Percentiles rank a stretch among this genome's conserved stretches.
phyloP scores from a whole-genome alignment of 1,139 yeast genomes.

The Zygosaccharomyces pseudobailii region DNA sequence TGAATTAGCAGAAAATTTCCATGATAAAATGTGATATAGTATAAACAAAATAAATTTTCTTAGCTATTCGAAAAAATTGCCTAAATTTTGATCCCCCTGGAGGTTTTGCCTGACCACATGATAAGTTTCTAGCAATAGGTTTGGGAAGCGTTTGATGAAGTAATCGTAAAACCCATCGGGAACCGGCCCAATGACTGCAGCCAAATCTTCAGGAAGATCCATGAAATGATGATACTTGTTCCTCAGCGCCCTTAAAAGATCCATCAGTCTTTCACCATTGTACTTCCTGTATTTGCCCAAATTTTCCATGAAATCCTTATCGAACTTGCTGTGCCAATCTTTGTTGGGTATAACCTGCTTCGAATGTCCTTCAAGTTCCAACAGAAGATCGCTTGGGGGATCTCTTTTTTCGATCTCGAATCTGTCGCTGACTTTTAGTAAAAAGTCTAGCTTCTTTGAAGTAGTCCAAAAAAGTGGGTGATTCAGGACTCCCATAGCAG shows the following conservation, averaged over 20 bases:
- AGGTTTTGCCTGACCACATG: constrained; percentile 55
- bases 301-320: constrained; percentile 66
- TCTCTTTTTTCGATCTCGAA: constrained; percentile 85
- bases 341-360: constrained; percentile 49
- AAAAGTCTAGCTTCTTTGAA: constrained; percentile 73
- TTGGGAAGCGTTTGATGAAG: constrained; percentile 72
- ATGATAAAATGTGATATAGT: no score
- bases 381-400: constrained; percentile 68
- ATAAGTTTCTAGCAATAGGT: constrained; percentile 70
- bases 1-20: no score
- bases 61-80: constrained; percentile 44
- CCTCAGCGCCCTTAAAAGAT: constrained; percentile 79
- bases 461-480: constrained; percentile 89
- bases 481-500: constrained; percentile 57
- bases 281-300: constrained; percentile 89
- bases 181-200: constrained; percentile 61
- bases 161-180: constrained; percentile 82
- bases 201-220: constrained; percentile 70
- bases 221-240: constrained; percentile 92
- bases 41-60: background rate
- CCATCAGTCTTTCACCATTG: constrained; percentile 72
- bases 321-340: constrained; percentile 80
- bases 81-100: constrained; percentile 56
- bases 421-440: constrained; percentile 83
- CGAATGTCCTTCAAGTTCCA: constrained; percentile 56